Base-by-base conservation (phyloP, 2,329 filamentous ascomycete species). In the Nothopassalora personata region DNA sequence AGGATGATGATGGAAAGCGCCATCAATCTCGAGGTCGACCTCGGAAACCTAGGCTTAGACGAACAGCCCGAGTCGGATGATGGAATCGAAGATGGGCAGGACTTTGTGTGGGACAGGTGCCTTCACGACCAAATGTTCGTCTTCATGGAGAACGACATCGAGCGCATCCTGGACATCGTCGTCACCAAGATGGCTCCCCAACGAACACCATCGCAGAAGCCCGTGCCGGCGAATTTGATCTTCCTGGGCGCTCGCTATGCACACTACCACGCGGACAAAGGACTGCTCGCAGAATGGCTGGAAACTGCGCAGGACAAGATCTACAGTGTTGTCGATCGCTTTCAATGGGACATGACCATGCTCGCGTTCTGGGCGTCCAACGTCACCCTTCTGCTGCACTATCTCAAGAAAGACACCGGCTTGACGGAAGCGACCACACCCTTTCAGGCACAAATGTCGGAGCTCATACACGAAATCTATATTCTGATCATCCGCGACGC, bases 1-100 rank as follows among this genome's bases (percentile, higher is more conserved):
- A 85, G 94, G 33, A 96, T 99, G 91, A 97, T 97, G 93, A 94
- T 95, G 85, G 94, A 99, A 73, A 99, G 94, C 71, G 93, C 94
- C 5, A 88, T 95, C 65, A 96, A 99, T 73, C 80, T 99, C 36
- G 94, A 99, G 74, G 94, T 51, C 27, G 94, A 99, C 70, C 76
- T 99, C 57, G 94, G 93, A 11, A 99, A 96, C 68, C 84, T 99
- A 58, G 94, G 94, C 31, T 87, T 99, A 68, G 94, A 99, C 71
- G 94, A 99, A 73, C 89, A 95, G 70, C 90, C 92, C 54, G 94
- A 97, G 80, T 90, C 91, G 77, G 80, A 83, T 15, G 91, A 93
- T 60, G 92, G 97, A 56, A 83, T 91, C 66, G 91, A 95, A 68
- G 92, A 97, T 59, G 85, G 87, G 58, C 92, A 95, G 70, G 94